Conservation (phyloP, 2,329 filamentous ascomycete genomes). For the Penicillium frequentans region DNA sequence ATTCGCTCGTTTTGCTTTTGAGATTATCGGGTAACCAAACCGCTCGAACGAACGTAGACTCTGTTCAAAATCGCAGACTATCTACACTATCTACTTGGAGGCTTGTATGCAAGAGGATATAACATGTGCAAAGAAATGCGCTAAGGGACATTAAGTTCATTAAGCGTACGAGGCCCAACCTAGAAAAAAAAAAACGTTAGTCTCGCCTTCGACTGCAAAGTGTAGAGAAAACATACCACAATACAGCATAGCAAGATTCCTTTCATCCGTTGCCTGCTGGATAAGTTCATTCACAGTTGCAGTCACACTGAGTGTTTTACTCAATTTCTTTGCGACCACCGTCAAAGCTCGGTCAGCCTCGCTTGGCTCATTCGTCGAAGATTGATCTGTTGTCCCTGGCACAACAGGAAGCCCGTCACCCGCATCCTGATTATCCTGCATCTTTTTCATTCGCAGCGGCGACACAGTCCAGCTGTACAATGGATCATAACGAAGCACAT, state of each 20-base stretch:
- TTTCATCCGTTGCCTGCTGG: conserved; percentile 90
- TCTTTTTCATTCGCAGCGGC: conserved; percentile 62
- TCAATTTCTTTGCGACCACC: conserved; percentile 93
- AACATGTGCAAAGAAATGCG: neutral
- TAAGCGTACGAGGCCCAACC: conserved; percentile 20
- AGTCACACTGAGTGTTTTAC: conserved; percentile 87
- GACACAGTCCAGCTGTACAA: conserved; percentile 94
- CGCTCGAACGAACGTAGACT: neutral
- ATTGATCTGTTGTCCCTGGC: conserved; percentile 32
- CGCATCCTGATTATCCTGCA: conserved; percentile 59
- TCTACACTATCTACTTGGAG: neutral
- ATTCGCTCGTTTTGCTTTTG: neutral
- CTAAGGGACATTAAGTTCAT: neutral
- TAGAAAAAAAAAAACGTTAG: conserved; percentile 6
- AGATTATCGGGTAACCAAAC: neutral
- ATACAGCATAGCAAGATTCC: conserved; percentile 87
- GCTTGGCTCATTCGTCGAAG: conserved; percentile 58
- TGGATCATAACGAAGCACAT: conserved; percentile 96
- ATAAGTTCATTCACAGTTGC: conserved; percentile 97
- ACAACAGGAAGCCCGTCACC: conserved; percentile 39
- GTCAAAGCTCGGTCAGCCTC: conserved; percentile 91
- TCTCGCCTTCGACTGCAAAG: neutral
- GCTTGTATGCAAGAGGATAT: neutral
- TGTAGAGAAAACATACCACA: conserved; percentile 49
- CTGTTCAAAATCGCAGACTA: neutral